Conservation (phyloP, 306 rosid species). For the Vigna reflexopilosa region DNA sequence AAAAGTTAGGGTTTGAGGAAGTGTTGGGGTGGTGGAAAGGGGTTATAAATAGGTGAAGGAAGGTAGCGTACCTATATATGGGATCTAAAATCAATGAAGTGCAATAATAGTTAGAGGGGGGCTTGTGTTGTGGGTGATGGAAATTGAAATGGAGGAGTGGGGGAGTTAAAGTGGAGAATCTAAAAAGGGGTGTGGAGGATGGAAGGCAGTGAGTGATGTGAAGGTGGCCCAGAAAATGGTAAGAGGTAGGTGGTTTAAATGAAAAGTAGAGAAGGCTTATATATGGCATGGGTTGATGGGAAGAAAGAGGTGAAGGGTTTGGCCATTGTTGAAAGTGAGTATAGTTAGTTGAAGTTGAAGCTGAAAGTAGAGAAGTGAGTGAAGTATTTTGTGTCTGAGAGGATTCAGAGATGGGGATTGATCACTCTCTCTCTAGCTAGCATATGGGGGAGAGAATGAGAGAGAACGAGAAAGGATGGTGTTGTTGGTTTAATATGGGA, state of each 20-base stretch:
- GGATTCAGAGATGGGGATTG: constrained; percentile 72
- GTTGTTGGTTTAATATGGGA: constrained; percentile 64
- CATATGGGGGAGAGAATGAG: not conserved
- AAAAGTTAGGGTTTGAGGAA: constrained; percentile 40
- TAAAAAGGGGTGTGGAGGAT: constrained; percentile 10
- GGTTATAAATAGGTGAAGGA: constrained; percentile 17
- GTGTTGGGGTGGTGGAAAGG: not conserved
- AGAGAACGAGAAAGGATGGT: not conserved
- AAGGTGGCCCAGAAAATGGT: constrained; percentile 36
- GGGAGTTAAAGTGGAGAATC: constrained; percentile 34
- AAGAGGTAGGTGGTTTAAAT: constrained; percentile 30
- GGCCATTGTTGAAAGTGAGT: constrained; percentile 37
- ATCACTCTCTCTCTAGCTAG: constrained; percentile 45
- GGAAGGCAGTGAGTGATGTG: constrained; percentile 28
- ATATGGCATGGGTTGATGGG: constrained; percentile 50
- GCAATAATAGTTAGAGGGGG: not conserved
- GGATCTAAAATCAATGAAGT: not conserved
- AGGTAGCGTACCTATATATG: constrained; percentile 6
- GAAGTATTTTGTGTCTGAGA: constrained; percentile 53
- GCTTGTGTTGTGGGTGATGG: not conserved
- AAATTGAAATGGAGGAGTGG: constrained; percentile 13
- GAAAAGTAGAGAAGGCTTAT: constrained; percentile 48
- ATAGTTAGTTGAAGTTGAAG: constrained; percentile 48
- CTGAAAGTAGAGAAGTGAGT: constrained; percentile 20
- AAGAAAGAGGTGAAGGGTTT: constrained; percentile 34